phyloP scores from a whole-genome alignment of 345 rosid genomes.

The Ricinus communis region DNA sequence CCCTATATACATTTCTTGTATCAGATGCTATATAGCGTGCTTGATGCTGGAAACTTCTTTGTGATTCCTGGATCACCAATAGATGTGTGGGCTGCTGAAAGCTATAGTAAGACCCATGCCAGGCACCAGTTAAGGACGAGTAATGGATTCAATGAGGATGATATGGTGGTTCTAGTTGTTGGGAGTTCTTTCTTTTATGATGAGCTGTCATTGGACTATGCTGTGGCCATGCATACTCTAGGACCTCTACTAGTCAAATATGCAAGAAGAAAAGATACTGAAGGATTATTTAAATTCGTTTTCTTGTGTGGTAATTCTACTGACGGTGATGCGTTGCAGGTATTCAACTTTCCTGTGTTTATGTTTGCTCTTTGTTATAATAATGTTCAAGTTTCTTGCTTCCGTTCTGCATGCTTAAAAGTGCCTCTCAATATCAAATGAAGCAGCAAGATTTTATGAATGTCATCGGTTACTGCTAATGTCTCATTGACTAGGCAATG shows the following conservation, averaged over 20 bases:
- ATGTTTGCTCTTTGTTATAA: not conserved
- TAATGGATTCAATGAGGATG: conserved; percentile 59
- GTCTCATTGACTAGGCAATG: not conserved
- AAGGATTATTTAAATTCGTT: conserved; percentile 65
- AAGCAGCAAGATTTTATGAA: not conserved
- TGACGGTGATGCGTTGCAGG: conserved; percentile 78
- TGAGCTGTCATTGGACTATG: conserved; percentile 81
- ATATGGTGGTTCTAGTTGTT: conserved; percentile 72
- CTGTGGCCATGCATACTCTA: conserved; percentile 72
- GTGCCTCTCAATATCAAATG: not conserved
- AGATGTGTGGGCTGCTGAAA: conserved; percentile 92
- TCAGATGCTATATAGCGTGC: conserved; percentile 91
- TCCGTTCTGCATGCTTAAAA: not conserved
- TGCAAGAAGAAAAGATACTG: conserved; percentile 60
- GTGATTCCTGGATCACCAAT: conserved; percentile 90
- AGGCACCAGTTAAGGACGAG: conserved; percentile 60
- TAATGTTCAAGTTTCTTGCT: conserved; percentile 4
- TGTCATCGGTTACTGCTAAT: not conserved
- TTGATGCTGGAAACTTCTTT: conserved; percentile 94
- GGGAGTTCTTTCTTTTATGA: conserved; percentile 80
- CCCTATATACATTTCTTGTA: conserved; percentile 32
- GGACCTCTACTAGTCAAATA: conserved; percentile 79
- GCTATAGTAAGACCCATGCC: conserved; percentile 52
- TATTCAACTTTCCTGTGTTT: conserved; percentile 31
- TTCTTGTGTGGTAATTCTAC: conserved; percentile 86